Evolutionary conservation across 805 yeast species (phyloP).

Genomic region (Lipomyces lipofer): DNA sequence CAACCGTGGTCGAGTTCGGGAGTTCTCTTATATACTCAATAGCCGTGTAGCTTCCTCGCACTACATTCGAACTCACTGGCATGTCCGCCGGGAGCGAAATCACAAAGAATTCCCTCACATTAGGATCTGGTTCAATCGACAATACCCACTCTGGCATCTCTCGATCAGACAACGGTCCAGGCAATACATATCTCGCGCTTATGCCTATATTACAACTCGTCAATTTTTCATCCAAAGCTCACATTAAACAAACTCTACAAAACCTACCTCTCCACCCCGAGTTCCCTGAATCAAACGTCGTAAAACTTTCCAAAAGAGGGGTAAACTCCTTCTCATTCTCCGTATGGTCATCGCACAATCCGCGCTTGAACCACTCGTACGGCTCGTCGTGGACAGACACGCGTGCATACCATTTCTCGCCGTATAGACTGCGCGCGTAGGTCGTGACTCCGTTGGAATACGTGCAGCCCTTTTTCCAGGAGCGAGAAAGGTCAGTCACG

Average conservation of each 20-base stretch:
- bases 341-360: conserved; percentile 42
- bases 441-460: conserved; percentile 15
- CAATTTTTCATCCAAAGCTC: neutral
- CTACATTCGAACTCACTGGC: conserved; percentile 23
- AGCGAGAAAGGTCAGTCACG: conserved; percentile 18
- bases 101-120: conserved; percentile 38
- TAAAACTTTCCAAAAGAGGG: conserved; percentile 36
- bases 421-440: conserved; percentile 16
- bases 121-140: conserved; percentile 36
- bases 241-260: neutral
- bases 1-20: conserved; percentile 33
- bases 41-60: conserved; percentile 41
- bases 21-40: conserved; percentile 39
- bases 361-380: conserved; percentile 36
- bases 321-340: conserved; percentile 44
- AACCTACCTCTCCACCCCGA: conserved; percentile 28
- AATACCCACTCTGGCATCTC: conserved; percentile 43
- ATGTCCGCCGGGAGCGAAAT: conserved; percentile 42
- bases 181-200: conserved; percentile 38
- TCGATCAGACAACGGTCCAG: conserved; percentile 39
- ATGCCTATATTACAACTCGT: neutral
- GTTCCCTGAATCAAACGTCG: conserved; percentile 29
- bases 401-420: conserved; percentile 44
- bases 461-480: conserved; percentile 9
- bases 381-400: conserved; percentile 39